Evolutionary conservation across 2,329 filamentous ascomycete species (phyloP), one percentile per base, ranked within the genome.

Genomic region (Apiospora rasikravindrae): DNA sequence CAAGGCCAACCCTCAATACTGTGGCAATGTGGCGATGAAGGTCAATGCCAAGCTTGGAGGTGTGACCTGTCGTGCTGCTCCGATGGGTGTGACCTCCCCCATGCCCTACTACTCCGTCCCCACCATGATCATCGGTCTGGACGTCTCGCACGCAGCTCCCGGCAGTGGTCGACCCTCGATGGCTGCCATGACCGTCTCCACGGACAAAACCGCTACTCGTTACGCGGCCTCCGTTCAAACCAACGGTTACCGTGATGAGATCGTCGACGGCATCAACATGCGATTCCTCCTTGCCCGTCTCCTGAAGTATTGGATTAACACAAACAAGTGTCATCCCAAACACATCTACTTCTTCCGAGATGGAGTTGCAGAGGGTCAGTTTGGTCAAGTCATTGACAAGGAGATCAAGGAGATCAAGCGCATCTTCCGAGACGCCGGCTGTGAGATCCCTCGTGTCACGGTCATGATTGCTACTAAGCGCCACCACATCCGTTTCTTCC

Each of bases 1-100:
- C 49, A 92, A 92, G 80, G 89, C 89, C 22, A 90, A 93, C 29
- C 88, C 88, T 0, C 96, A 99, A 78, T 98, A 98, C 82, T 92
- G 94, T 78, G 96, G 94, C 0, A 99, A 99, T 74, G 94, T 99
- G 0, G 89, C 91, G 75, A 96, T 99, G 94, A 99, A 99, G 85
- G 91, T 99, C 75, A 98, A 99, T 77, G 93, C 94, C 4, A 99
- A 99, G 85, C 88, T 99, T 2, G 96, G 96, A 19, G 96, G 96
- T 7, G 88, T 90, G 0, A 98, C 94, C 0, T 91, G 84, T 70
- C 86, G 81, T 64, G 79, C 84, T 11, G 73, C 78, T 2, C 72
- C 72, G 6, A 24, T 71, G 49, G 79, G 74, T 69, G 82, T 77
- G 78, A 82, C 16, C 64, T 81, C 69, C 78, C 81, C 67, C 68